Base-by-base conservation (phyloP, 78 protist species). In the Polysphondylium violaceum region DNA sequence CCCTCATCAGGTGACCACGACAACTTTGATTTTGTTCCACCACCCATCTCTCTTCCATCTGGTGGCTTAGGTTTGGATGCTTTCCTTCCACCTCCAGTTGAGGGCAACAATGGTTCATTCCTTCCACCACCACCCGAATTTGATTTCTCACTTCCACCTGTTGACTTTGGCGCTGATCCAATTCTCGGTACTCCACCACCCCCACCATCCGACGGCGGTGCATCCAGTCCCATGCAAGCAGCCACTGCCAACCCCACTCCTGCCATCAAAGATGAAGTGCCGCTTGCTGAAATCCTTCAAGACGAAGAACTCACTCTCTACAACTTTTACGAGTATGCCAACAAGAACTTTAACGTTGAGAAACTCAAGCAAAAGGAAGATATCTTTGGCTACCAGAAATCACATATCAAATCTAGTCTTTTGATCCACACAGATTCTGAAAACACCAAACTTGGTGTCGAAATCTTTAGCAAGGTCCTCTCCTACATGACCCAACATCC, bases 301-400 rank as follows among this genome's bases (percentile, higher is more conserved):
- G 94, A 76, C 25, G 94, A 88, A 51, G 89, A 88, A 51, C 64
- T 88, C 27, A 53, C 86, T 38, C 27, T 72, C 4, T 88, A 76
- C 60, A 72, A 76, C 14, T 88, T 88, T 78, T 71, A 88, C 38
- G 79, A 69, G 41, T 88, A 21, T 78, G 94, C 94, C 65, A 74
- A 58, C 44, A 76, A 78, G 73, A 65, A 71, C 56, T 88, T 88
- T 59, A 67, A 61, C 29, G 12, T 25, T 3, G 73, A 76, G 3
- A 76, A 88, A 44, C 41, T 75, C 12, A 88, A 88, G 61, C 76
- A 88, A 59, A 76, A 69, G 55, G 86, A 76, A 21, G 87, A 88
- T 35, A 31, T 88, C 11, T 88, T 71, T 78, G 16, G 59, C 2
- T 88, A 69, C 44, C 79, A 76, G 50, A 74, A 76, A 74, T 78